These are phyloP conservation scores for Diaporthe caulivora DNA, from an alignment of 2,329 filamentous ascomycete species.

Conservation along the genomic window DNA sequence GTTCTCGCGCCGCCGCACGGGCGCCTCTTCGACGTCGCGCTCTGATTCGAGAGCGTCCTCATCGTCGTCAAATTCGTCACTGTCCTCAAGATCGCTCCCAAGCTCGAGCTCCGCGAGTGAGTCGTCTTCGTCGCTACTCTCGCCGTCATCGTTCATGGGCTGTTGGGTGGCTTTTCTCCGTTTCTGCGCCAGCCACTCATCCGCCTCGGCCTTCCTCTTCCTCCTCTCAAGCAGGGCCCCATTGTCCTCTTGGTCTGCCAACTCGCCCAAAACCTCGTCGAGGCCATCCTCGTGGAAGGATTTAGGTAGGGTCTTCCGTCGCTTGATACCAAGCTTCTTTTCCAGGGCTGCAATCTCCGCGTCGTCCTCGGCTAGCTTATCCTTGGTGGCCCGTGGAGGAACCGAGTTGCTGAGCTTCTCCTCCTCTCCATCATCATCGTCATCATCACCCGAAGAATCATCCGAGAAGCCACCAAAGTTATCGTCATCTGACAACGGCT, in stretches of 20 bases:
- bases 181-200: constrained; percentile 72
- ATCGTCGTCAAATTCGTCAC: constrained; percentile 50
- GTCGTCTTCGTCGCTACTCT: constrained; percentile 46
- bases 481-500: constrained; percentile 44
- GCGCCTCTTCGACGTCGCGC: constrained; percentile 46
- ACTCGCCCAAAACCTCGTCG: constrained; percentile 79
- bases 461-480: constrained; percentile 40
- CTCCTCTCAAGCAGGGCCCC: constrained; percentile 65
- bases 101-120: constrained; percentile 44
- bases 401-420: constrained; percentile 43
- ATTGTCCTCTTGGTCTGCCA: constrained; percentile 68
- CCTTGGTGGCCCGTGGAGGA: constrained; percentile 59
- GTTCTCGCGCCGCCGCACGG: constrained; percentile 71
- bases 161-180: constrained; percentile 58
- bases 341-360: constrained; percentile 90
- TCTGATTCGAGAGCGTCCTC: constrained; percentile 54
- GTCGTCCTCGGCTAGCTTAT: constrained; percentile 82
- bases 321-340: constrained; percentile 86
- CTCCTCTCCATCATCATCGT: constrained; percentile 41
- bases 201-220: constrained; percentile 70
- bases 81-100: constrained; percentile 43
- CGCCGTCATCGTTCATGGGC: constrained; percentile 41
- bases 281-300: constrained; percentile 86
- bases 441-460: constrained; percentile 42
- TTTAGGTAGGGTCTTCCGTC: constrained; percentile 79